Base-by-base conservation (phyloP, 1,284 basidiomycete species). In the Ustilago crameri region DNA sequence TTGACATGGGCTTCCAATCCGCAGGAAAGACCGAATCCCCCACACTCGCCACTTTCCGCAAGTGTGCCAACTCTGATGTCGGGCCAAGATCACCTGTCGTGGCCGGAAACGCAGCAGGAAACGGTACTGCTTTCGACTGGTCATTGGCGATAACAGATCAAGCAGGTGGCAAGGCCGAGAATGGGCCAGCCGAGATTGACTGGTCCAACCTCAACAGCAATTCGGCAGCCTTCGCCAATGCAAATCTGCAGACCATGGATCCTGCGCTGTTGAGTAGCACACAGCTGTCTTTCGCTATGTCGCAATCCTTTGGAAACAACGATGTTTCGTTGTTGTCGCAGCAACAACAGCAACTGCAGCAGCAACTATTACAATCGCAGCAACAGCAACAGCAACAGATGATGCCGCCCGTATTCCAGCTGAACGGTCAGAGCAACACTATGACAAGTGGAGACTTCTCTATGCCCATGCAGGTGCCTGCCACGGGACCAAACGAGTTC, bases 1-100 rank as follows among this genome's bases (percentile, higher is more conserved):
- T 78, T 24, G 74, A 78, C 47, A 78, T 78, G 74, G 75, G 74
- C 49, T 78, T 74, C 40, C 60, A 63, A 42, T 57, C 45, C 12
- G 50, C 45, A 24, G 58, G 62, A 43, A 73, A 62, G 46, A 61
- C 52, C 59, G 73, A 78, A 23, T 70, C 64, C 14, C 69, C 68
- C 3, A 73, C 73, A 9, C 53, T 63, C 24, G 63, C 61, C 23
- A 40, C 43, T 17, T 69, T 68, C 51, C 65, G 75, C 17, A 78
- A 76, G 32, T 56, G 75, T 10, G 57, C 74, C 57, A 75, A 67
- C 32, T 78, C 75, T 24, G 75, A 78, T 34, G 43, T 74, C 3
- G 75, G 75, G 2, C 70, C 73, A 12, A 57, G 66, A 34, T 75
- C 64, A 8, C 72, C 72, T 15, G 51, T 67, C 34, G 61, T 52